phyloP scores from a whole-genome alignment of 176 grass and related monocot species.

The Zea luxurians region DNA sequence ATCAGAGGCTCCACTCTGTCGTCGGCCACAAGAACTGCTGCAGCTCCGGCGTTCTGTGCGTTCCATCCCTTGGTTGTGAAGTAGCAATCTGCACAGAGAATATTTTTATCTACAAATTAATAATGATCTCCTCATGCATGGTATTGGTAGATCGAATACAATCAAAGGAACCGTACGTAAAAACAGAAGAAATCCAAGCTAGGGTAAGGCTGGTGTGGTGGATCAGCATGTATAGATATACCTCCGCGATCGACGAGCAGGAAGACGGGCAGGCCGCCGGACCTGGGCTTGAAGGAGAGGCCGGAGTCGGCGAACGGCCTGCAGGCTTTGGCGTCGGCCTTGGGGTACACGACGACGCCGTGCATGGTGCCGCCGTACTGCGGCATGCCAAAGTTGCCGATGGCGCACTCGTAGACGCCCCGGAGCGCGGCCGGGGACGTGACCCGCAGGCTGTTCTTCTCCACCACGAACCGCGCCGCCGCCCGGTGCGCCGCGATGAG shows the following conservation, averaged over 20 bases:
- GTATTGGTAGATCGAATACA: neutral
- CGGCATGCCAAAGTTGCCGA: constrained; percentile 90
- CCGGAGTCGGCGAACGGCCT: constrained; percentile 52
- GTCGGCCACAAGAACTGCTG: constrained; percentile 70
- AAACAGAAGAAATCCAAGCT: too few relatives aligned
- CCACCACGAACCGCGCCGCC: constrained; percentile 72
- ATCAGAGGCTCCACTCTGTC: constrained; percentile 67
- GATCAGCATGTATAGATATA: neutral
- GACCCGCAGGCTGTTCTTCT: constrained; percentile 87
- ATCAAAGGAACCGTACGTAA: neutral
- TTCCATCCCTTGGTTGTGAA: constrained; percentile 97
- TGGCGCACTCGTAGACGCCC: constrained; percentile 77
- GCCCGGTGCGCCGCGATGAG: neutral
- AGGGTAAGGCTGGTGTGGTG: too few relatives aligned
- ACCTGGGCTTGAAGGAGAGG: constrained; percentile 66
- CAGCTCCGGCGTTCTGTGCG: constrained; percentile 71
- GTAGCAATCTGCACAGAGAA: constrained; percentile 61
- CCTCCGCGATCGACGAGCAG: constrained; percentile 82
- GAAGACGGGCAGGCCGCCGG: constrained; percentile 68
- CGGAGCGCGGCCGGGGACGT: constrained; percentile 65
- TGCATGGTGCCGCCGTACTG: constrained; percentile 90
- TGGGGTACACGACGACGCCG: constrained; percentile 76
- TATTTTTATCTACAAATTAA: neutral
- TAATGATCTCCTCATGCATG: neutral
- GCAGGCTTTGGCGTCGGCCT: constrained; percentile 67